Evolutionary conservation across 2,329 filamentous ascomycete species (phyloP).

Genomic region (Bipolaris zeicola): DNA sequence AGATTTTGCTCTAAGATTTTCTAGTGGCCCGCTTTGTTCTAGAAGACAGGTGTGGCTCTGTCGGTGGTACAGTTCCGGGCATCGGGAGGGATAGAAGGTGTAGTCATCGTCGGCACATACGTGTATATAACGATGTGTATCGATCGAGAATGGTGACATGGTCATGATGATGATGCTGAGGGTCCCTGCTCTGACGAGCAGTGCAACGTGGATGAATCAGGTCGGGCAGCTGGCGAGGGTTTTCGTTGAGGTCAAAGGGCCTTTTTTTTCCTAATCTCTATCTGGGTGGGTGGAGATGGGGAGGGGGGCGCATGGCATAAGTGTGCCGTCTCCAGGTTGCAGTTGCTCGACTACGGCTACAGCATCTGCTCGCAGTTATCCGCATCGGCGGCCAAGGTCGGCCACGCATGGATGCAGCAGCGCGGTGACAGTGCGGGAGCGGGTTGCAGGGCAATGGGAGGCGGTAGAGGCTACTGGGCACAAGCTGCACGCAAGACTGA

Average conservation of each 20-base stretch:
- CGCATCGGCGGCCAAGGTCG: constrained; percentile 21
- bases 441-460: neutral
- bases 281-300: neutral
- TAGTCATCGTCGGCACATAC: neutral
- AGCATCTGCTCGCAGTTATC: constrained; percentile 3
- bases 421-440: constrained; percentile 3
- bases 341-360: too few species aligned
- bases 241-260: neutral
- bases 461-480: constrained; percentile 2
- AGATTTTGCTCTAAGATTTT: constrained; percentile 26
- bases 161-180: neutral
- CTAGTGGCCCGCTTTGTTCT: constrained; percentile 37
- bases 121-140: neutral
- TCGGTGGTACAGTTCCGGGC: constrained; percentile 4
- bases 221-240: neutral
- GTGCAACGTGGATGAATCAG: constrained; percentile 1
- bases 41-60: constrained; percentile 27
- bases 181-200: neutral
- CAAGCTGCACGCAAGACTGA: constrained; percentile 11
- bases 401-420: constrained; percentile 13
- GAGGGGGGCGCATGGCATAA: neutral
- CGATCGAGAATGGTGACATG: neutral
- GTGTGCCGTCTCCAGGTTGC: neutral
- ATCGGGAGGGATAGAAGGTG: constrained; percentile 1
- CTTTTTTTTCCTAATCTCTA: neutral